Percentiles rank a stretch among this genome's conserved stretches.
phyloP scores from a whole-genome alignment of 331 rosid genomes.

The Spiraea crenata region DNA sequence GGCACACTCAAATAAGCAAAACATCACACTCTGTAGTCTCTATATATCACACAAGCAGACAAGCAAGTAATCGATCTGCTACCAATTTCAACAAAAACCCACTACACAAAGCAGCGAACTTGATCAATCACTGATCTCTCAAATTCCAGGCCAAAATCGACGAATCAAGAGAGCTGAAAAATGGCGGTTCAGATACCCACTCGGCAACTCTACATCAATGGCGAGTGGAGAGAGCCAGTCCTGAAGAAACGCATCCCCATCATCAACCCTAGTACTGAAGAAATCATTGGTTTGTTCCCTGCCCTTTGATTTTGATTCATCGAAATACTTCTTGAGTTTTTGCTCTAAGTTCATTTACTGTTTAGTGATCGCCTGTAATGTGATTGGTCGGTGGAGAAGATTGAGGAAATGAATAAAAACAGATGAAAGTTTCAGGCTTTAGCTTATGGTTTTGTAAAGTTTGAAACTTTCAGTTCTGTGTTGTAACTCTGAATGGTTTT shows the following conservation, averaged over 20 bases:
- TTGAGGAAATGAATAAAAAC: neutral
- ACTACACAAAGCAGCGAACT: too few relatives aligned
- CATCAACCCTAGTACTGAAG: constrained; percentile 77
- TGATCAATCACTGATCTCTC: too few relatives aligned
- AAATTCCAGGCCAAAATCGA: too few relatives aligned
- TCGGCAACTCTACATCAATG: constrained; percentile 74
- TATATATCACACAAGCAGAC: too few relatives aligned
- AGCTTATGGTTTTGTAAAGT: neutral
- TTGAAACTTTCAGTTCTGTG: neutral
- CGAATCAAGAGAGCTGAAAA: neutral
- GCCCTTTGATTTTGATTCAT: neutral
- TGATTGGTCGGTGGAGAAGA: constrained; percentile 1
- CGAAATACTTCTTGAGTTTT: neutral
- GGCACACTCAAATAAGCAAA: too few relatives aligned
- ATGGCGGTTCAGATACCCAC: constrained; percentile 67
- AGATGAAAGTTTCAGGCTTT: neutral
- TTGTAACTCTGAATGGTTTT: neutral
- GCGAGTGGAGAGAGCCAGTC: constrained; percentile 72
- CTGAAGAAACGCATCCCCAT: constrained; percentile 75
- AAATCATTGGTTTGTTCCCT: constrained; percentile 50
- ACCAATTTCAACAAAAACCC: too few relatives aligned
- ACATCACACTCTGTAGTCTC: too few relatives aligned
- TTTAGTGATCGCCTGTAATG: neutral
- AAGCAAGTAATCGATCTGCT: too few relatives aligned
- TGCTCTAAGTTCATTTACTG: neutral